Evolutionary conservation across 1,139 yeast species (phyloP), one percentile per base, ranked within the genome.

Genomic region (Kazachstania sp.): DNA sequence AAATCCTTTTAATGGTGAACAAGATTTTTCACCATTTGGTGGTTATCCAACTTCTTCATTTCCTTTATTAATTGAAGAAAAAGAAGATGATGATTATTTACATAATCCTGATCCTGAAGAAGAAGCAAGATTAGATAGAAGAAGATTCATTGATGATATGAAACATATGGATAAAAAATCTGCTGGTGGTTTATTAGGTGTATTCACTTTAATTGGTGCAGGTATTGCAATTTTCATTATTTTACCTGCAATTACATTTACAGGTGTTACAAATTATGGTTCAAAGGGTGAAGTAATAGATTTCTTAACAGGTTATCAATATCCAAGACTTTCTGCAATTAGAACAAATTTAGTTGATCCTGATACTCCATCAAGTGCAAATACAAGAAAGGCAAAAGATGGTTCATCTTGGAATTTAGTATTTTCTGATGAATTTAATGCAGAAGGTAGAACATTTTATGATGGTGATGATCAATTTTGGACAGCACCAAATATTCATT

Each of bases 61-160:
- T 69, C 96, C 96, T 0, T 70, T 88, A 47, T 82, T 79, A 57
- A 79, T 88, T 53, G 95, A 87, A 50, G 97, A 88, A 59, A 85
- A 85, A 66, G 97, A 88, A 66, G 83, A 86, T 2, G 97, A 88
- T 68, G 97, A 88, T 64, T 87, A 86, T 60, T 65, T 88, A 53
- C 97, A 88, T 66, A 88, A 88, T 65, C 96, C 96, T 1, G 95
- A 88, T 63, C 95, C 95, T 8, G 83, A 86, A 36, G 80, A 77
- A 42, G 97, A 88, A 64, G 95, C 94, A 16, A 75, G 80, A 52
- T 78, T 81, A 58, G 94, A 86, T 54, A 79, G 77, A 52, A 74
- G 79, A 59, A 67, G 86, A 54, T 75, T 81, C 56, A 57, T 71
- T 52, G 64, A 76, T 53, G 87, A 82, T 61, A 66, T 82, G 67